Conservation (phyloP, 129 eudicot genomes). For the Flaveria sonorensis region DNA sequence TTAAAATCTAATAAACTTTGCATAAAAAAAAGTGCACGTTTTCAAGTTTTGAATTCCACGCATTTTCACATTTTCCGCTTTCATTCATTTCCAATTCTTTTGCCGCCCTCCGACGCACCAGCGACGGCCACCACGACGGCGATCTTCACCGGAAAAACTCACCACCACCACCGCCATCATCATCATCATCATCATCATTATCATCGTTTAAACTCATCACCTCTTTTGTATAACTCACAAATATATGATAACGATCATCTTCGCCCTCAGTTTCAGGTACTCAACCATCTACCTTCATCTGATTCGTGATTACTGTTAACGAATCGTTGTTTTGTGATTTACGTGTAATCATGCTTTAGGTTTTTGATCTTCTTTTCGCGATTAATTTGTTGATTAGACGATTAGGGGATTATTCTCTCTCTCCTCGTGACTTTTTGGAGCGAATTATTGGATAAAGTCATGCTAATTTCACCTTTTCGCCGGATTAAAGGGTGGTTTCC, state of each 20-base stretch:
- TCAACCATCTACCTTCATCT: not conserved
- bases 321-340: not conserved
- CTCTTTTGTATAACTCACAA: not conserved
- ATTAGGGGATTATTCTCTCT: not conserved
- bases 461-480: slow-evolving; percentile 14
- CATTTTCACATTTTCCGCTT: slow-evolving; percentile 20
- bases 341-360: not conserved
- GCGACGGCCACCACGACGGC: slow-evolving; percentile 2
- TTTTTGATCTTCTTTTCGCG: not conserved
- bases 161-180: not conserved
- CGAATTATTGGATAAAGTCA: not conserved
- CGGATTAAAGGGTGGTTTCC: slow-evolving; percentile 27
- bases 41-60: slow-evolving; percentile 35
- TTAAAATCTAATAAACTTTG: not conserved
- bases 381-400: not conserved
- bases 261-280: slow-evolving; percentile 16
- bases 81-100: slow-evolving; percentile 29
- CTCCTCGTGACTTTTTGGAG: slow-evolving; percentile 15
- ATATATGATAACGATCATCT: not conserved
- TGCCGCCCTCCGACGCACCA: slow-evolving; percentile 23
- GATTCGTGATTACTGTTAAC: not conserved
- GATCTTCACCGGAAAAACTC: slow-evolving; percentile 29
- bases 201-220: not conserved
- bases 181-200: not conserved
- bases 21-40: slow-evolving; percentile 30